Evolutionary conservation across 495 filamentous ascomycete genomes (phyloP).

Genomic region (Podospora appendiculata): DNA sequence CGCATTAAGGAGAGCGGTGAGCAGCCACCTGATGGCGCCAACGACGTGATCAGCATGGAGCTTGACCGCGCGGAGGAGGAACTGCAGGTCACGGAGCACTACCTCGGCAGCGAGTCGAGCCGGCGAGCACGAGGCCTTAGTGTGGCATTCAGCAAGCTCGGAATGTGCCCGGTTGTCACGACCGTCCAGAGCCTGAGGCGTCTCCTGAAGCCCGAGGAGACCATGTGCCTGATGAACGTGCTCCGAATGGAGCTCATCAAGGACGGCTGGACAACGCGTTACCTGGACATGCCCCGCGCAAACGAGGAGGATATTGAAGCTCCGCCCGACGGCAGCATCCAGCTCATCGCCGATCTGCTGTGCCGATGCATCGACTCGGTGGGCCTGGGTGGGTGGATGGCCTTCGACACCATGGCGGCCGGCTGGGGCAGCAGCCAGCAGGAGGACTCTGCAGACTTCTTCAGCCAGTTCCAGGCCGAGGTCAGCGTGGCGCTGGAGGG

Average conservation of each 20-base stretch:
- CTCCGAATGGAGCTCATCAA: slow-evolving; percentile 57
- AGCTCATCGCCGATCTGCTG: slow-evolving; percentile 57
- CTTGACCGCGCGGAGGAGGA: slow-evolving; percentile 41
- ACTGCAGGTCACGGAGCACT: slow-evolving; percentile 42
- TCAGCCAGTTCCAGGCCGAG: slow-evolving; percentile 62
- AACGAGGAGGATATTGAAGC: slow-evolving; percentile 48
- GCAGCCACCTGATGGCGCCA: slow-evolving; percentile 19
- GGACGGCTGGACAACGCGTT: slow-evolving; percentile 64
- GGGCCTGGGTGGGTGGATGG: slow-evolving; percentile 76
- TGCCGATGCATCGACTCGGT: slow-evolving; percentile 75
- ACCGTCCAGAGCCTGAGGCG: slow-evolving; percentile 57
- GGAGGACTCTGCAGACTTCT: slow-evolving; percentile 51
- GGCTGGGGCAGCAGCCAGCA: slow-evolving; percentile 21
- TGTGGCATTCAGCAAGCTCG: slow-evolving; percentile 55
- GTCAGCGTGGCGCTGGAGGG: slow-evolving; percentile 70
- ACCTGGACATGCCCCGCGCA: slow-evolving; percentile 35
- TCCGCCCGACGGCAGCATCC: slow-evolving; percentile 46
- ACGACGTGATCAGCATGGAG: slow-evolving; percentile 36
- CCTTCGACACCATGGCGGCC: slow-evolving; percentile 44
- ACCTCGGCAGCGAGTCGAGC: slow-evolving; percentile 35
- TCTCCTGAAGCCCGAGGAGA: slow-evolving; percentile 57
- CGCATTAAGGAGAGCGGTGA: slow-evolving; percentile 15
- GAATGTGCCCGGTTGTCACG: slow-evolving; percentile 47
- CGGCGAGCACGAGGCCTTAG: slow-evolving; percentile 37
- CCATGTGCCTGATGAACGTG: slow-evolving; percentile 64